Conservation (phyloP, 2,329 filamentous ascomycete genomes). For the Curvularia verruculosa region DNA sequence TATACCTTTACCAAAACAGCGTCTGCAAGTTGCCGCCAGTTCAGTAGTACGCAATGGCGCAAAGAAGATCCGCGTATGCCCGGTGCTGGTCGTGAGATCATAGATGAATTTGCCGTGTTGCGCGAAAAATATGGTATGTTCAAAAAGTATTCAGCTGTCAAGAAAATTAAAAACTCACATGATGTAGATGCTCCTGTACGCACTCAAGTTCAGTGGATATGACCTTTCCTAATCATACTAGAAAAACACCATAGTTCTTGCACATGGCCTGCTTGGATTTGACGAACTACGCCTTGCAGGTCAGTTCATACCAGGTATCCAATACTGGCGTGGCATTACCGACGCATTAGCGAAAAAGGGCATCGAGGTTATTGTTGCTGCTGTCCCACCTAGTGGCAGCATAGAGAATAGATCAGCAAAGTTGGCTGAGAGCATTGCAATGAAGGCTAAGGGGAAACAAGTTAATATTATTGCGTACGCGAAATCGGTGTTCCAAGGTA, state of each 20-base stretch:
- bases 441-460: conserved; percentile 60
- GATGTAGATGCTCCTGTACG: conserved; percentile 43
- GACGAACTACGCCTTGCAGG: conserved; percentile 65
- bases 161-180: conserved; percentile 17
- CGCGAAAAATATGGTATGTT: conserved; percentile 62
- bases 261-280: conserved; percentile 70
- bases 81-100: conserved; percentile 59
- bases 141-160: no score
- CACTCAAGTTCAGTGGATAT: conserved; percentile 20
- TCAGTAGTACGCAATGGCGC: conserved; percentile 32
- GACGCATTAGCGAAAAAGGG: conserved; percentile 63
- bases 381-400: conserved; percentile 64
- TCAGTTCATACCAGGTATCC: conserved; percentile 60
- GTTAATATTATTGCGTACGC: conserved; percentile 70
- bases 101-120: conserved; percentile 67
- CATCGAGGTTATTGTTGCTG: conserved; percentile 66
- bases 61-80: conserved; percentile 58
- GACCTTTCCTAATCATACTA: conserved; percentile 36
- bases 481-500: not conserved
- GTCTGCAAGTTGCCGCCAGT: conserved; percentile 19
- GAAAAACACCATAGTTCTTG: conserved; percentile 66
- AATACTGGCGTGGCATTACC: conserved; percentile 69
- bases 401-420: conserved; percentile 64
- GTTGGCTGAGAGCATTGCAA: conserved; percentile 60
- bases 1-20: conserved; percentile 3